phyloP scores from a whole-genome alignment of 768 basidiomycete genomes.

The Leccinum variicolor region DNA sequence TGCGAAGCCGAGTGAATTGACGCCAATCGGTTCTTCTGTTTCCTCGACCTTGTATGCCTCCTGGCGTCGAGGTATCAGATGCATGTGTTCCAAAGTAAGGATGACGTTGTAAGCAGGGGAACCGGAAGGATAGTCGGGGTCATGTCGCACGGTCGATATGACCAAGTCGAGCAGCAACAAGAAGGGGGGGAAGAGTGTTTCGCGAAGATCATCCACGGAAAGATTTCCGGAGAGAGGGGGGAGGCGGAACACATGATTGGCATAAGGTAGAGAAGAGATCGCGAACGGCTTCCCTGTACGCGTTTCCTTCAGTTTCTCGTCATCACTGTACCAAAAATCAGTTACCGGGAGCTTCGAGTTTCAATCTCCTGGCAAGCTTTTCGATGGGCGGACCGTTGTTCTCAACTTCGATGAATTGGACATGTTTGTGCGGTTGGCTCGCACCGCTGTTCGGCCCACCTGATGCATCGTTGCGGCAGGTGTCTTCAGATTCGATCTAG shows the following conservation, averaged over 20 bases:
- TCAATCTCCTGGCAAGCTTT: conserved; percentile 52
- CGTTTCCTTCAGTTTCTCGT: conserved; percentile 1
- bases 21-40: conserved; percentile 56
- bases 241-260: conserved; percentile 70
- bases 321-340: background rate
- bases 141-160: conserved; percentile 70
- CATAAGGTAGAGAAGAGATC: conserved; percentile 65
- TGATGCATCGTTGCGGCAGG: conserved; percentile 24
- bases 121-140: conserved; percentile 57
- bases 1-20: conserved; percentile 89
- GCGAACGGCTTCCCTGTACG: conserved; percentile 68
- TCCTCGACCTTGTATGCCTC: conserved; percentile 55
- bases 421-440: conserved; percentile 86
- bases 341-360: conserved; percentile 44
- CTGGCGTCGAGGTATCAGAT: conserved; percentile 74
- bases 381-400: conserved; percentile 76
- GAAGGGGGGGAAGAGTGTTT: conserved; percentile 56
- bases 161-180: conserved; percentile 72
- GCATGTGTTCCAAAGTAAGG: conserved; percentile 78
- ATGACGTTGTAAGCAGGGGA: conserved; percentile 81
- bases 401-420: conserved; percentile 77
- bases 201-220: conserved; percentile 44
- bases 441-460: conserved; percentile 81
- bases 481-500: background rate
- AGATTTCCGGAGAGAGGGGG: conserved; percentile 20